These are phyloP conservation scores for Urtica urens DNA, from an alignment of 306 rosid genomes.

Conservation along the genomic window DNA sequence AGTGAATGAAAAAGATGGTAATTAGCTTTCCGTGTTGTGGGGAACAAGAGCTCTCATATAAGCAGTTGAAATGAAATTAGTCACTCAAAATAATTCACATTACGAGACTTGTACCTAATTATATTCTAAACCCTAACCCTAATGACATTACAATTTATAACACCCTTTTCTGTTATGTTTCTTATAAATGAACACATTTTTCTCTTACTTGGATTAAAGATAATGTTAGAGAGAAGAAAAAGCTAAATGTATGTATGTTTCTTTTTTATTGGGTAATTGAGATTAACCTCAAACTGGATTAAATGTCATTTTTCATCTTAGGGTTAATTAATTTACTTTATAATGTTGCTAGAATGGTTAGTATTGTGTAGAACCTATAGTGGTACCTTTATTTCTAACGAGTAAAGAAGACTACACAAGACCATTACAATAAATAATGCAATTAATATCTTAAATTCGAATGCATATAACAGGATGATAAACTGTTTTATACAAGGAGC, in stretches of 20 bases:
- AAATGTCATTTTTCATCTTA: too few species aligned
- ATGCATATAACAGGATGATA: too few species aligned
- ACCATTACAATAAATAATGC: too few species aligned
- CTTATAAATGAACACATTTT: neutral
- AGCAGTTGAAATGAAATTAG: neutral
- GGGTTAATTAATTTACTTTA: too few species aligned
- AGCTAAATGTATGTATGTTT: neutral
- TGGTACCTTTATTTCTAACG: too few species aligned
- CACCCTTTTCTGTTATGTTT: neutral
- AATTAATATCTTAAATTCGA: too few species aligned
- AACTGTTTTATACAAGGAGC: too few species aligned
- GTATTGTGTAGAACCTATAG: too few species aligned
- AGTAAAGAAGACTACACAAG: too few species aligned
- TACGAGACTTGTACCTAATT: neutral
- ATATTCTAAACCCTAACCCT: too few species aligned
- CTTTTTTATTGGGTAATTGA: neutral
- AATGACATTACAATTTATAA: neutral
- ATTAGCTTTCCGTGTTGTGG: slow-evolving; percentile 1
- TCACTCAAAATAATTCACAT: neutral
- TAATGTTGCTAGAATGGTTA: too few species aligned
- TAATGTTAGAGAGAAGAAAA: neutral
- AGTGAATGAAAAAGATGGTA: slow-evolving; percentile 6
- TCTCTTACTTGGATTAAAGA: neutral
- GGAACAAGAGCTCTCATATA: neutral
- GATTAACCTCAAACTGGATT: too few species aligned